These are phyloP conservation scores for Malassezia sp. DNA, from an alignment of 1,284 basidiomycete species.

Conservation along the genomic window DNA sequence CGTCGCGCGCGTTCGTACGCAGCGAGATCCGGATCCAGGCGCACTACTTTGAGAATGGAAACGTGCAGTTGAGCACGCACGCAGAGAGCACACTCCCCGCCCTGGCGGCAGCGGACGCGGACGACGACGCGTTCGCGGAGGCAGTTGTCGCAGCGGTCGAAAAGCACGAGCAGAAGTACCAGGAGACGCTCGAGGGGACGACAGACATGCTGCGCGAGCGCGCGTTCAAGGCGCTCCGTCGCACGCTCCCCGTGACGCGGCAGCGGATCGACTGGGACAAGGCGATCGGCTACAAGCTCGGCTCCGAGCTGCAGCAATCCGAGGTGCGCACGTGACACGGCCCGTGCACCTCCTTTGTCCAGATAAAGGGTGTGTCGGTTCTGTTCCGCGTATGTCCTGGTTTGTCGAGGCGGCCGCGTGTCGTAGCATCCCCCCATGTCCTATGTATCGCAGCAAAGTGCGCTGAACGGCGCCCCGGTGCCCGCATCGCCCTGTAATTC, in stretches of 20 bases:
- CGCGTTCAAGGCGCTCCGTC: slow-evolving; percentile 37
- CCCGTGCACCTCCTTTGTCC: no score
- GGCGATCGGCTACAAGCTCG: slow-evolving; percentile 35
- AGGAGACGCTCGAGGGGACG: slow-evolving; percentile 20
- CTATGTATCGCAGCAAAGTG: no score
- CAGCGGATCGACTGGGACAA: slow-evolving; percentile 46
- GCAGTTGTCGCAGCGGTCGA: slow-evolving; percentile 22
- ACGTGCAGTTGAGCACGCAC: slow-evolving; percentile 42
- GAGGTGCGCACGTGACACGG: no score
- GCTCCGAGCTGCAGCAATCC: slow-evolving; percentile 21
- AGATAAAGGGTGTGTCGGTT: no score
- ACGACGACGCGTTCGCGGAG: slow-evolving; percentile 10
- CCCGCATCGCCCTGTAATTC: no score
- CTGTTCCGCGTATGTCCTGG: no score
- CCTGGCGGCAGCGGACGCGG: neutral
- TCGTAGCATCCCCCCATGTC: no score
- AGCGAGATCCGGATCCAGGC: slow-evolving; percentile 25
- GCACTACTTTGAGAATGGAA: slow-evolving; percentile 46
- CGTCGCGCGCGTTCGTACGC: slow-evolving; percentile 4
- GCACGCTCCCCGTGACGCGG: slow-evolving; percentile 38
- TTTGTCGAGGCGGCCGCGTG: no score
- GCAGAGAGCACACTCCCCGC: slow-evolving; percentile 15
- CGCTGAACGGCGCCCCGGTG: no score
- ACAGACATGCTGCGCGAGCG: slow-evolving; percentile 30
- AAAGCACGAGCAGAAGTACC: slow-evolving; percentile 32